Base-by-base conservation (phyloP, 2,329 filamentous ascomycete species). In the Talaromyces amestolkiae region DNA sequence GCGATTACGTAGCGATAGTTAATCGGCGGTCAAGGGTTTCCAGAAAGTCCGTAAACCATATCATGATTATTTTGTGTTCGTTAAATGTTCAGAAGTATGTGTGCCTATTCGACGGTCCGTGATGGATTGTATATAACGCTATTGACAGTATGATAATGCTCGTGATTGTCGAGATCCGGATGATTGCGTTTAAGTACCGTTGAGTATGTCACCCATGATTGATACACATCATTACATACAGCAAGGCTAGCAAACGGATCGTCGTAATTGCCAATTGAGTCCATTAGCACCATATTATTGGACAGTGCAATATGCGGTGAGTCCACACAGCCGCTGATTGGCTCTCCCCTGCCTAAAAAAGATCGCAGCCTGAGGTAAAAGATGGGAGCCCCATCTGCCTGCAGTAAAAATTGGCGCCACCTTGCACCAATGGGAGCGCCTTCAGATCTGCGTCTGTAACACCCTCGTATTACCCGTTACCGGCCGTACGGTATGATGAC, bases 281-380 rank as follows among this genome's bases (percentile, higher is more conserved):
- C 24, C 11, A 56, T 33, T 56, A 11, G 39, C 11, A 15, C 6
- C 3, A 19, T 17, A 10, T 58, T 1, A 66, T 63, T 66, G 61
- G 61, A 33, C 27, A 8, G 11, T 1, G 10, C 56, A 67, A 67
- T 54, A 67, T 67, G 66, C 66, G 66, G 66, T 67, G 66, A 67
- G 66, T 22, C 19, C 53, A 13, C 7, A 33, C 43, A 45, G 63
- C 59, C 15, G 60, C 58, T 67, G 63, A 65, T 58, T 63, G 68
- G 66, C 67, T 67, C 65, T 69, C 68, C 64, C 69, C 72, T 65
- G 63, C 60, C 61, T 35, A 35, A 63, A 43, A 27, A 39, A 67
- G 66, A 67, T 69, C 66, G 70, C 13, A 17, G 47, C 47, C 19
- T 27, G 47, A 49, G 47, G 67, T n/a, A 72, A 75, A 75, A 70